phyloP scores from a whole-genome alignment of 805 yeast species.

The Zygosaccharomyces bisporus region DNA sequence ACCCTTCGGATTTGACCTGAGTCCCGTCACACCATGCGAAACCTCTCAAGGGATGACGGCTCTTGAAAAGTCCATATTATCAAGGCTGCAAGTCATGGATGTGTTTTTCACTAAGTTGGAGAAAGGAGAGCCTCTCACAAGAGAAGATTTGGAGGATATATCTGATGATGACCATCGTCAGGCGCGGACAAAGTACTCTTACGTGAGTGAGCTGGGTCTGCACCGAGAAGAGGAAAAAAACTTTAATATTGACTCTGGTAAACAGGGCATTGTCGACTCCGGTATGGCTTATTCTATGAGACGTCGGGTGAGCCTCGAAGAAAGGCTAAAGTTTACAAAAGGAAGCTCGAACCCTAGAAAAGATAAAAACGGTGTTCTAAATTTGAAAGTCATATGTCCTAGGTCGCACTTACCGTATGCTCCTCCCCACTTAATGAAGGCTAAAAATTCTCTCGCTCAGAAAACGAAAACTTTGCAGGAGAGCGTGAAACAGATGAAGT shows the following conservation, averaged over 20 bases:
- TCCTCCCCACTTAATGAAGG: conserved; percentile 35
- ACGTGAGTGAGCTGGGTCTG: conserved; percentile 9
- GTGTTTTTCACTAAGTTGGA: conserved; percentile 16
- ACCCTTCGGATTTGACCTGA: conserved; percentile 27
- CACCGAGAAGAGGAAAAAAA: neutral
- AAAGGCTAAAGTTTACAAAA: neutral
- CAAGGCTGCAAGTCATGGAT: conserved; percentile 16
- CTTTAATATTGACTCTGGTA: neutral
- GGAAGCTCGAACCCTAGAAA: conserved; percentile 4
- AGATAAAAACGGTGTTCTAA: conserved; percentile 29
- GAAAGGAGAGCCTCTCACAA: conserved; percentile 16
- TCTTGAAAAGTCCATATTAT: conserved; percentile 12
- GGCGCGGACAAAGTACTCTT: conserved; percentile 3
- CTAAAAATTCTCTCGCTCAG: conserved; percentile 30
- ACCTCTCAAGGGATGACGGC: conserved; percentile 14
- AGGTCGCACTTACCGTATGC: conserved; percentile 35
- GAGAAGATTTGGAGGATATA: conserved; percentile 12
- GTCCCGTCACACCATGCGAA: conserved; percentile 13
- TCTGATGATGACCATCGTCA: neutral
- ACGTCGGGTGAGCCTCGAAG: neutral
- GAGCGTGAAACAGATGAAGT: conserved; percentile 28
- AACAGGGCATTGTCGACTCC: neutral
- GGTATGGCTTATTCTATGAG: neutral
- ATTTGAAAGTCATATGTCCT: conserved; percentile 29
- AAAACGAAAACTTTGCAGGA: conserved; percentile 30